Evolutionary conservation across 2,329 filamentous ascomycete genomes (phyloP).

Genomic region (Trichoderma afroharzianum): DNA sequence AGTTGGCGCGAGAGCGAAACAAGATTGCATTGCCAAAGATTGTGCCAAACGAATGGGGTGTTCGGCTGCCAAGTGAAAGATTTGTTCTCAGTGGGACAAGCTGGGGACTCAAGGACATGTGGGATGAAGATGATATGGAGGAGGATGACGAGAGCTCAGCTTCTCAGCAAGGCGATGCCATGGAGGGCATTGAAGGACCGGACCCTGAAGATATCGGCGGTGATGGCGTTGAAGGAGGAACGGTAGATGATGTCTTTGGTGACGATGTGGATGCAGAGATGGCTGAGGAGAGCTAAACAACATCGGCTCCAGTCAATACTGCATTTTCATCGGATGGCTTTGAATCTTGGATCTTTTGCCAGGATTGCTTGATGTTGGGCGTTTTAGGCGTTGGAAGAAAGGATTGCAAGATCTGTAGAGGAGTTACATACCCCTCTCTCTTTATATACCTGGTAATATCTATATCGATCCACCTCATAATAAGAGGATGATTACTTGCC

Average conservation of each 20-base stretch:
- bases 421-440: background rate
- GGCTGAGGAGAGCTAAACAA: slow-evolving; percentile 38
- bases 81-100: slow-evolving; percentile 64
- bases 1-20: slow-evolving; percentile 70
- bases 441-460: background rate
- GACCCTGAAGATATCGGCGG: slow-evolving; percentile 42
- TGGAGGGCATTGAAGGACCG: slow-evolving; percentile 45
- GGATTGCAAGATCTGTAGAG: background rate
- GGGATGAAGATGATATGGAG: slow-evolving; percentile 48
- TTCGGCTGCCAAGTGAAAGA: slow-evolving; percentile 62
- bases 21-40: slow-evolving; percentile 62
- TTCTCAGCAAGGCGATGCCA: slow-evolving; percentile 42
- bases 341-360: background rate
- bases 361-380: background rate
- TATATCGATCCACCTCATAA: background rate
- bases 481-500: background rate
- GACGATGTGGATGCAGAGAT: slow-evolving; percentile 56
- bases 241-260: slow-evolving; percentile 53
- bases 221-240: slow-evolving; percentile 48
- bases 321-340: background rate
- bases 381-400: slow-evolving; percentile 16
- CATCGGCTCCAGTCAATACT: background rate
- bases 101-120: slow-evolving; percentile 61
- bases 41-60: slow-evolving; percentile 62
- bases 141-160: slow-evolving; percentile 40